These are phyloP conservation scores for Gnomoniopsis sp. DNA, from an alignment of 2,329 filamentous ascomycete species.

Conservation along the genomic window DNA sequence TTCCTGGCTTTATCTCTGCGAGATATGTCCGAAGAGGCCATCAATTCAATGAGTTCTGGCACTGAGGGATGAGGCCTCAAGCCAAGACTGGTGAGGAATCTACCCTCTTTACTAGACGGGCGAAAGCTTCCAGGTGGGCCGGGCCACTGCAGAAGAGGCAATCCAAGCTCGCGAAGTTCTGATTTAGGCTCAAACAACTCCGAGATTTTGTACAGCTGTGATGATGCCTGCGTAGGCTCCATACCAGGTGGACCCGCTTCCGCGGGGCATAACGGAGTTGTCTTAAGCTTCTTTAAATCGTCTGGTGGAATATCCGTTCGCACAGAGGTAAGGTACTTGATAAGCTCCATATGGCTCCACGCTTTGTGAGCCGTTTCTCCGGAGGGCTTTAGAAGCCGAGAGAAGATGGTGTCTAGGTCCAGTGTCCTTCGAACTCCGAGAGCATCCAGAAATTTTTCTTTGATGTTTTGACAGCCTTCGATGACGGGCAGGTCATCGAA, in stretches of 20 bases:
- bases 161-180: conserved; percentile 61
- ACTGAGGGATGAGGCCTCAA: conserved; percentile 69
- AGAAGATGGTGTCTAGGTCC: conserved; percentile 90
- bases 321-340: conserved; percentile 91
- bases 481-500: conserved; percentile 92
- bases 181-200: conserved; percentile 81
- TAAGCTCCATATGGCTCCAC: conserved; percentile 92
- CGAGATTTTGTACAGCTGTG: conserved; percentile 64
- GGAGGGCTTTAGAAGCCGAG: conserved; percentile 68
- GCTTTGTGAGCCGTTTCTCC: conserved; percentile 53
- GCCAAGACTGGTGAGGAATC: conserved; percentile 71
- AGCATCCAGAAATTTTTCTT: conserved; percentile 82
- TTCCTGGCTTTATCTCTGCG: conserved; percentile 69
- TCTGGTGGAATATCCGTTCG: conserved; percentile 79
- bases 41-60: conserved; percentile 72
- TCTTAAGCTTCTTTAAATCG: conserved; percentile 75
- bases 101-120: conserved; percentile 65
- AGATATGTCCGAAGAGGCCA: conserved; percentile 57
- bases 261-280: conserved; percentile 78
- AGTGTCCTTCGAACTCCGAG: conserved; percentile 94
- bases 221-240: conserved; percentile 49
- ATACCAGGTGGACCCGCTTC: conserved; percentile 58
- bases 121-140: conserved; percentile 61
- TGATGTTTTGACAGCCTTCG: conserved; percentile 71
- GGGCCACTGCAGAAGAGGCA: conserved; percentile 83